Evolutionary conservation across 768 basidiomycete species (phyloP), one percentile per base, ranked within the genome.

Genomic region (Amanita subjunquillea): DNA sequence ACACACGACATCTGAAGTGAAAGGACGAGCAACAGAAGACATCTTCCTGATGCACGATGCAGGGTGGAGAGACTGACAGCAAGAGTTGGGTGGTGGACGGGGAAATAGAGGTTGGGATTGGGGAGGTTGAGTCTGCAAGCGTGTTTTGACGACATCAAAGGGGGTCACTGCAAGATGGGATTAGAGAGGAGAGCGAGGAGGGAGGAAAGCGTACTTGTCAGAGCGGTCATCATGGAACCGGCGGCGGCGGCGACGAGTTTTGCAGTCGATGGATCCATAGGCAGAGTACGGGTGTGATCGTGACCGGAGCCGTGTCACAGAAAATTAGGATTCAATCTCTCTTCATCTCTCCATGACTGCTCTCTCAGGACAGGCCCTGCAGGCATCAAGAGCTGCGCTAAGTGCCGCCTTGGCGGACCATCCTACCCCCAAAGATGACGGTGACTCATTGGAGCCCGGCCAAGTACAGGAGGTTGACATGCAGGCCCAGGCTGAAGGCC

Each of bases 61-160:
- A 52, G 71, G 63, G 46, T 73, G 71, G 38, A 73, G 65, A 48
- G 85, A 81, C 65, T 88, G 88, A 67, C 87, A 91, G 62, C 89
- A 90, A 56, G 72, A 72, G 62, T 76, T 74, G 34, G 68, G 65
- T 9, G 80, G 74, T 48, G 77, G 74, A 53, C 72, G 73, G 52
- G 79, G 73, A 62, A 80, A 77, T 25, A 80, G 72, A 43, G 67
- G 74, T 53, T 65, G 72, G 56, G 65, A 70, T 63, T 66, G 65
- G 20, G 75, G 71, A n/a, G 84, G 85, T 64, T 89, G 92, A 0
- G 96, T 98, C 66, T 99, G 96, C 15, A 99, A 72, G 27, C 96
- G 82, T 10, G 95, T 98, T 67, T 98, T 98, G 59, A 98, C 78
- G 51, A 99, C 92, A 68, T 99, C 96, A 66, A 99, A 99, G 3